Percentiles rank a stretch among this genome's conserved stretches.
These are phyloP conservation scores for Verticillium zaregamsianum DNA, from an alignment of 2,329 filamentous ascomycete species.

Conservation along the genomic window DNA sequence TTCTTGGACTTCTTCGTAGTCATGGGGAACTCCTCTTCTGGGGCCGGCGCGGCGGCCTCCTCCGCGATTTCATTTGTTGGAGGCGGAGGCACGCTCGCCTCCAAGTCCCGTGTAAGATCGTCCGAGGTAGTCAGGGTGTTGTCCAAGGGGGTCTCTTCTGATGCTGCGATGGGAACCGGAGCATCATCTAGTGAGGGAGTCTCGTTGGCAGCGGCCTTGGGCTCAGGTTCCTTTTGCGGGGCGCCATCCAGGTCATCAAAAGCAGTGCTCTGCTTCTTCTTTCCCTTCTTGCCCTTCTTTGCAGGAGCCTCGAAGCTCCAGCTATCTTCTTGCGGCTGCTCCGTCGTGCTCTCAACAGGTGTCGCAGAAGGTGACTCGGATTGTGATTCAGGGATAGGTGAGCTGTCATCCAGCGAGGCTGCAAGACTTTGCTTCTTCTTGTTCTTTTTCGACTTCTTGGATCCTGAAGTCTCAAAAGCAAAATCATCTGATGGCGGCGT, in stretches of 20 bases:
- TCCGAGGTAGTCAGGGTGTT: neutral
- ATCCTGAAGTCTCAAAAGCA: neutral
- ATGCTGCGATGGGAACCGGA: neutral
- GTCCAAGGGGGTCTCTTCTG: neutral
- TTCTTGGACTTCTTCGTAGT: constrained; percentile 26
- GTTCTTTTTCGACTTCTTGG: constrained; percentile 15
- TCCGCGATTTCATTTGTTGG: constrained; percentile 6
- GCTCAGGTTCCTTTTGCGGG: neutral
- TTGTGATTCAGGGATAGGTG: neutral
- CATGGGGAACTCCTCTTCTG: constrained; percentile 15
- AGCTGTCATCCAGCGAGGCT: constrained; percentile 1
- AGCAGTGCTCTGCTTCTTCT: constrained; percentile 17
- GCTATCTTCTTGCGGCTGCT: constrained; percentile 2
- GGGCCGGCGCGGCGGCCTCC: constrained; percentile 10
- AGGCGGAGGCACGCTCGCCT: neutral
- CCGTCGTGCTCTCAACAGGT: neutral
- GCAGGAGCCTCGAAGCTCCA: constrained; percentile 4
- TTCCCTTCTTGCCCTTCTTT: constrained; percentile 29
- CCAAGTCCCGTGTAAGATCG: neutral
- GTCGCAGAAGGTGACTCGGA: neutral
- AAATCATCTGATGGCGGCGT: neutral
- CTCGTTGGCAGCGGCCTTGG: neutral
- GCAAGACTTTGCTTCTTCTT: constrained; percentile 12
- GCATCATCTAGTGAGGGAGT: neutral
- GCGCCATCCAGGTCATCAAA: constrained; percentile 4